Evolutionary conservation across 331 rosid species (phyloP).

Genomic region (Dryas integrifolia): DNA sequence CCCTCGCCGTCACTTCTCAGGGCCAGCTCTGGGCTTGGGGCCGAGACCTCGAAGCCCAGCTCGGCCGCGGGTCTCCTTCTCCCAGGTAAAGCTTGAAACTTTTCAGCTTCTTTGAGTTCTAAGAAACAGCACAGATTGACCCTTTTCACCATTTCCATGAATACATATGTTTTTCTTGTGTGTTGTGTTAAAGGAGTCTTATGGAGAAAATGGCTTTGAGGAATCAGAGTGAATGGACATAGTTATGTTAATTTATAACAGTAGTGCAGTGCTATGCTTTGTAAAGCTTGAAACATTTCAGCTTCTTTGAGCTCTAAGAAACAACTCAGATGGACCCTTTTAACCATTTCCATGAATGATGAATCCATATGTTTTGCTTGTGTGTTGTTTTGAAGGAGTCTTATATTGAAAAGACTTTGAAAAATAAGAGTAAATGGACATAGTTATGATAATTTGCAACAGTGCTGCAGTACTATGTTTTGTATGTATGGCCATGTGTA

Average conservation of each 20-base stretch:
- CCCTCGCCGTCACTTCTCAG: slow-evolving; percentile 59
- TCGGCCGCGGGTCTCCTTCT: slow-evolving; percentile 62
- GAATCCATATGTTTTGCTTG: background rate
- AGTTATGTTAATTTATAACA: background rate
- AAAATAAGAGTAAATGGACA: background rate
- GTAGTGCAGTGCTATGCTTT: no score
- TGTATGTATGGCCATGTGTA: background rate
- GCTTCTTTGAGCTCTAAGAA: background rate
- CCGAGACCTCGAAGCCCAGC: slow-evolving; percentile 78
- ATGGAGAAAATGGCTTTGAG: background rate
- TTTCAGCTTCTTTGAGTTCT: background rate
- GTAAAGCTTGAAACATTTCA: slow-evolving; percentile 20
- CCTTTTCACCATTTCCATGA: background rate
- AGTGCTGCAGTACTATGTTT: background rate
- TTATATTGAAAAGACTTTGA: background rate
- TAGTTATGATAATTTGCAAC: background rate
- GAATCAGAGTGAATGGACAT: background rate
- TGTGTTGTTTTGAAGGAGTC: background rate
- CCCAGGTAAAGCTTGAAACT: slow-evolving; percentile 34
- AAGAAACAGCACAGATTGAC: background rate
- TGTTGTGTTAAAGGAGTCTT: background rate
- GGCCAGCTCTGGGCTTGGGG: slow-evolving; percentile 93
- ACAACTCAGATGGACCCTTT: background rate
- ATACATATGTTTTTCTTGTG: background rate
- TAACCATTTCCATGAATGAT: background rate